Base-by-base conservation (phyloP, 805 yeast genomes). In the Ogataea neopini region DNA sequence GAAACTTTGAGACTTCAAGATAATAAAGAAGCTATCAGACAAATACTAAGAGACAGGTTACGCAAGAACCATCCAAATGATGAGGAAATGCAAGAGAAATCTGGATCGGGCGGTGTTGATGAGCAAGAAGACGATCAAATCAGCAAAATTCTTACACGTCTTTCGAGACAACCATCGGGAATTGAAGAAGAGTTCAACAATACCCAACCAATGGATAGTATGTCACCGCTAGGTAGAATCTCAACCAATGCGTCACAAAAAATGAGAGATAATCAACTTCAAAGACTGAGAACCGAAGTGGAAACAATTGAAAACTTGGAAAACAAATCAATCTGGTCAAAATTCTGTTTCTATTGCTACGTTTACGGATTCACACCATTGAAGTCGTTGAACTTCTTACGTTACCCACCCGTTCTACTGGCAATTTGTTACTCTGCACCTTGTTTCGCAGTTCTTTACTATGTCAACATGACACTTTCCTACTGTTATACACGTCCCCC, bases 1-100 rank as follows among this genome's bases (percentile, higher is more conserved):
- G 97, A 90, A 60, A 90, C 97, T 0, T 69, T 88, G 37, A 71
- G 91, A 44, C 71, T 72, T 35, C 79, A 79, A 35, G 88, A 84
- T 43, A 80, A 80, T 14, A 69, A 77, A 52, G 81, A 80, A 4
- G 79, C 79, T 2, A 70, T 83, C 17, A 70, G 76, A 28, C 67
- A 72, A 19, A 67, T 77, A 39, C 62, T 81, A 40, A 66, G 71
- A 13, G 74, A 74, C 44, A 61, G 75, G 47, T 44, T 49, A 51
- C 45, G 51, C 18, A 33, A 49, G 33, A 40, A 43, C 6, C 30
- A 32, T 3, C 42, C 58, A 1, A 22, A 26, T 6, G 61, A 58
- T 32, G 53, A 50, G 34, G 59, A 57, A 30, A 50, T 45, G 25
- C 47, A 23, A 39, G 25, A 30, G 5, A 46, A 43, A 13, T 47